These are phyloP conservation scores for Ascochyta clinopodiicola DNA, from an alignment of 2,329 filamentous ascomycete species.

Conservation along the genomic window DNA sequence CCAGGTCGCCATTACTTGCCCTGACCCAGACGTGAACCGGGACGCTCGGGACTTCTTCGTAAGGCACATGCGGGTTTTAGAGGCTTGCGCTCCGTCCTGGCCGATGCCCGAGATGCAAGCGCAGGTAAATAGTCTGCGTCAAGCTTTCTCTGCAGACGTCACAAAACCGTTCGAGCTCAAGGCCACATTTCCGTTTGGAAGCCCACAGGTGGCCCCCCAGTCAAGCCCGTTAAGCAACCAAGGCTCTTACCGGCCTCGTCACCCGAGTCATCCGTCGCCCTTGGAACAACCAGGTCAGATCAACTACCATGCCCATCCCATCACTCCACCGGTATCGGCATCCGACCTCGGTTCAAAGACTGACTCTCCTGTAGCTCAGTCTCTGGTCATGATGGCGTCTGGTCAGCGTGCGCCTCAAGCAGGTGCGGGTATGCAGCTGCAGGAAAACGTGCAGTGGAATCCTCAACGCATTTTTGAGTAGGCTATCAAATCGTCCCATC, in stretches of 20 bases:
- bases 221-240: constrained; percentile 67
- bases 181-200: constrained; percentile 84
- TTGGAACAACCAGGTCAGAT: constrained; percentile 64
- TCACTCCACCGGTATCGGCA: constrained; percentile 80
- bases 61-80: constrained; percentile 90
- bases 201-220: constrained; percentile 68
- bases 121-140: constrained; percentile 85
- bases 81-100: constrained; percentile 82
- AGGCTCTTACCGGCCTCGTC: constrained; percentile 58
- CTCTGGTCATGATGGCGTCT: constrained; percentile 72
- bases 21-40: constrained; percentile 83
- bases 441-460: constrained; percentile 77
- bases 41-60: constrained; percentile 91
- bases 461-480: constrained; percentile 89
- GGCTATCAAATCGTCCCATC: constrained; percentile 49
- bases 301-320: constrained; percentile 72
- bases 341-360: constrained; percentile 75
- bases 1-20: constrained; percentile 89
- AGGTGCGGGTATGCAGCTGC: constrained; percentile 63
- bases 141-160: constrained; percentile 88
- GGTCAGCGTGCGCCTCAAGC: constrained; percentile 60
- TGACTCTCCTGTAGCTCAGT: constrained; percentile 76
- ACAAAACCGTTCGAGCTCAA: constrained; percentile 89
- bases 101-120: constrained; percentile 88
- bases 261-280: constrained; percentile 55